phyloP scores from a whole-genome alignment of 2,329 filamentous ascomycete genomes.

The Fusarium lyarnte region DNA sequence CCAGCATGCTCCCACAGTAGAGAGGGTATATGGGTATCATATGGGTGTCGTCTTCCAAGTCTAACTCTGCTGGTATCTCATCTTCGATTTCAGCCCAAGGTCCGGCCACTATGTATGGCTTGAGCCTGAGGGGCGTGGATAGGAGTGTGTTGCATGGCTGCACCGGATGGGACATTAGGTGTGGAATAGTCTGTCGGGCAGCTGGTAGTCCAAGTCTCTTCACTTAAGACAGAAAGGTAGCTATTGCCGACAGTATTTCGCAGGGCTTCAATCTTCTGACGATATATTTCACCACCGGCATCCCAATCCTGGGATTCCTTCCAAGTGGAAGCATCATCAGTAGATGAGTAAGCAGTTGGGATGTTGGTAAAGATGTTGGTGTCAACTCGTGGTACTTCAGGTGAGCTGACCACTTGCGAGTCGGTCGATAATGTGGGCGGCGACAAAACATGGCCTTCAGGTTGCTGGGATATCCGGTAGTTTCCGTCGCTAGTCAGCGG shows the following conservation, averaged over 20 bases:
- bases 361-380: slow-evolving; percentile 36
- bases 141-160: slow-evolving; percentile 45
- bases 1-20: slow-evolving; percentile 27
- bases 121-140: slow-evolving; percentile 51
- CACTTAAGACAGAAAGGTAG: slow-evolving; percentile 87
- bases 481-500: slow-evolving; percentile 46
- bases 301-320: slow-evolving; percentile 67
- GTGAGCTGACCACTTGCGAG: slow-evolving; percentile 37
- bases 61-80: slow-evolving; percentile 20
- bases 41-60: slow-evolving; percentile 40
- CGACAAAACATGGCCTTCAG: slow-evolving; percentile 51
- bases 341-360: slow-evolving; percentile 28
- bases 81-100: slow-evolving; percentile 53
- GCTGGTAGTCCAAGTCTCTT: slow-evolving; percentile 69
- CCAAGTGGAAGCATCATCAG: slow-evolving; percentile 46
- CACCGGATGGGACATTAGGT: slow-evolving; percentile 39
- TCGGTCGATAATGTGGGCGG: slow-evolving; percentile 46
- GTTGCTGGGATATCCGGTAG: slow-evolving; percentile 57
- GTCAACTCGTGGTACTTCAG: slow-evolving; percentile 41
- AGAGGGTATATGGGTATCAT: slow-evolving; percentile 45
- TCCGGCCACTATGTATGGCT: slow-evolving; percentile 63
- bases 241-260: slow-evolving; percentile 86
- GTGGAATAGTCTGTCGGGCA: slow-evolving; percentile 37
- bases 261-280: slow-evolving; percentile 86
- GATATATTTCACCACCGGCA: slow-evolving; percentile 79